Evolutionary conservation across 371 early-diverging fungal genomes (phyloP).

Genomic region (Phascolomyces articulosus): DNA sequence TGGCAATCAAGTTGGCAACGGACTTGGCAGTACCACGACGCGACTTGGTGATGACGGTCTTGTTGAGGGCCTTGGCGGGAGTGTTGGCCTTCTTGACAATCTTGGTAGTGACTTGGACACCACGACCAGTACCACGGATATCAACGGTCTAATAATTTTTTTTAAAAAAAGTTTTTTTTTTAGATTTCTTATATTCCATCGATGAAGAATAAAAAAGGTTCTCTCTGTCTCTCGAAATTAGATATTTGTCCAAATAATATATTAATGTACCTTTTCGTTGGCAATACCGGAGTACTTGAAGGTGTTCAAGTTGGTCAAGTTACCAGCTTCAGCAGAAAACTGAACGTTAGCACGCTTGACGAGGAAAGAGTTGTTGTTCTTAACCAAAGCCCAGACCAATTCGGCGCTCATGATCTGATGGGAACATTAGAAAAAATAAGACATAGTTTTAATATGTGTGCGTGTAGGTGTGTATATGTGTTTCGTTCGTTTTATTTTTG

Average conservation of each 20-base stretch:
- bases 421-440: too few species aligned
- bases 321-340: slow-evolving; percentile 82
- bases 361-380: slow-evolving; percentile 85
- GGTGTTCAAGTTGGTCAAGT: slow-evolving; percentile 84
- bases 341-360: slow-evolving; percentile 80
- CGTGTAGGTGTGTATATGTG: too few species aligned
- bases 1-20: slow-evolving; percentile 72
- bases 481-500: slow-evolving; percentile 10
- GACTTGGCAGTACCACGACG: slow-evolving; percentile 72
- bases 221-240: too few species aligned
- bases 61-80: slow-evolving; percentile 58
- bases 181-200: slow-evolving; percentile 1
- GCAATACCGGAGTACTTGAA: slow-evolving; percentile 89
- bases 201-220: too few species aligned
- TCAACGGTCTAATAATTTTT: slow-evolving; percentile 57
- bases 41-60: slow-evolving; percentile 65
- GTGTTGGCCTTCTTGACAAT: slow-evolving; percentile 63
- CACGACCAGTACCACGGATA: slow-evolving; percentile 65
- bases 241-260: too few species aligned
- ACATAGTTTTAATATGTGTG: too few species aligned
- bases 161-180: neutral
- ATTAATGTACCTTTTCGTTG: slow-evolving; percentile 66
- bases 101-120: slow-evolving; percentile 66
- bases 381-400: slow-evolving; percentile 83
- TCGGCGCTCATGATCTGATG: slow-evolving; percentile 70